Evolutionary conservation across 768 basidiomycete species (phyloP).

Genomic region (Lepiota venenata): DNA sequence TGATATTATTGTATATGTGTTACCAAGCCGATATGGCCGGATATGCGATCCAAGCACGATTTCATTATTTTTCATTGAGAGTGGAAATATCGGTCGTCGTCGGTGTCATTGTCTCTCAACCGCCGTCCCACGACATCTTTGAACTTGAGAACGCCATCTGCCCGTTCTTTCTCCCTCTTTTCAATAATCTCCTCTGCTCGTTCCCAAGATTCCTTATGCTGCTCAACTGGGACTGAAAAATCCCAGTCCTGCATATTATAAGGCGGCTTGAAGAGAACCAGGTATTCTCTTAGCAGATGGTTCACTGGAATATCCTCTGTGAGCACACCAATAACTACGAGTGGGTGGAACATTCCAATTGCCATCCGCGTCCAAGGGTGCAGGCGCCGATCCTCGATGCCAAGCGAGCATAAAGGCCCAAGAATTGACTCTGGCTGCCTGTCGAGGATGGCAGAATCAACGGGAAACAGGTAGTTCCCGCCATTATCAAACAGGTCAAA

Average conservation of each 20-base stretch:
- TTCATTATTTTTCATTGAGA: too few species aligned
- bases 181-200: conserved; percentile 8
- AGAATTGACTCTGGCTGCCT: not conserved
- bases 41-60: too few species aligned
- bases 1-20: too few species aligned
- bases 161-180: not conserved
- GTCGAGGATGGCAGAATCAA: not conserved
- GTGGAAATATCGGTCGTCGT: too few species aligned
- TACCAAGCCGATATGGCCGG: too few species aligned
- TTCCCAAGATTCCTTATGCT: conserved; percentile 8
- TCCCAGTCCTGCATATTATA: conserved; percentile 9
- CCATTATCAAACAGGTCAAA: conserved; percentile 7
- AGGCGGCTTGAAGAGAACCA: conserved; percentile 7
- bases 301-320: not conserved
- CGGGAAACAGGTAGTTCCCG: not conserved
- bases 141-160: conserved; percentile 3
- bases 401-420: not conserved
- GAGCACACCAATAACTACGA: conserved; percentile 3
- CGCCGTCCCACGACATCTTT: not conserved
- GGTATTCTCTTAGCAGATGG: conserved; percentile 4
- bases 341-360: conserved; percentile 6
- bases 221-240: not conserved
- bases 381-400: conserved; percentile 1
- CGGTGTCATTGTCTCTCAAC: too few species aligned
- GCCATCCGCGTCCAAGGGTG: conserved; percentile 4